Conservation (phyloP, 306 rosid genomes). For the Mimosa bimucronata region DNA sequence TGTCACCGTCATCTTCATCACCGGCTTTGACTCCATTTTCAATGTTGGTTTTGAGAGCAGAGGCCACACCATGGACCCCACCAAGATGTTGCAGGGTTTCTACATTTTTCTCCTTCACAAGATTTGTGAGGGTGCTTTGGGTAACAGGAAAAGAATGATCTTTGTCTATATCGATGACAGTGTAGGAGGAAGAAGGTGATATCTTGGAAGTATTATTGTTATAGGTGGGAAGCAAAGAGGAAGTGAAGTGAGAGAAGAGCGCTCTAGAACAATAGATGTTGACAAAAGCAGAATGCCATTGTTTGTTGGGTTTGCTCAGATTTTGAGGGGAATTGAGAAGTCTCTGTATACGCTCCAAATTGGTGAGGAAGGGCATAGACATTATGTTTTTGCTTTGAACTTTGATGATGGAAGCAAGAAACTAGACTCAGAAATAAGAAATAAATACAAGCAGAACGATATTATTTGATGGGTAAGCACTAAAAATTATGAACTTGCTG, state of each 20-base stretch:
- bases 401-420: not conserved
- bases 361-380: not conserved
- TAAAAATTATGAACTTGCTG: too few relatives aligned
- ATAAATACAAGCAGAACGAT: not conserved
- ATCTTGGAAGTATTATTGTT: not conserved
- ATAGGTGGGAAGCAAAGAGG: not conserved
- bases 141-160: not conserved
- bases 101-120: not conserved
- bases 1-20: constrained; percentile 6
- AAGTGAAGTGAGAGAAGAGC: constrained; percentile 19
- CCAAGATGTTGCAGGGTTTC: not conserved
- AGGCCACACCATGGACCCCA: not conserved
- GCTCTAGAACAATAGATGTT: constrained; percentile 17
- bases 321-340: not conserved
- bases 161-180: not conserved
- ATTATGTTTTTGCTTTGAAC: not conserved
- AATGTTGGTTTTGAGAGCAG: not conserved
- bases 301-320: not conserved
- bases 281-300: constrained; percentile 3
- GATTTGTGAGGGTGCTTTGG: not conserved
- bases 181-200: constrained; percentile 22
- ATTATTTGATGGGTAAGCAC: too few relatives aligned
- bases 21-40: not conserved
- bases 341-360: not conserved
- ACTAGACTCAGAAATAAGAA: too few relatives aligned